phyloP scores from a whole-genome alignment of 139 green algal genomes.

The Ettlia oleoabundans region DNA sequence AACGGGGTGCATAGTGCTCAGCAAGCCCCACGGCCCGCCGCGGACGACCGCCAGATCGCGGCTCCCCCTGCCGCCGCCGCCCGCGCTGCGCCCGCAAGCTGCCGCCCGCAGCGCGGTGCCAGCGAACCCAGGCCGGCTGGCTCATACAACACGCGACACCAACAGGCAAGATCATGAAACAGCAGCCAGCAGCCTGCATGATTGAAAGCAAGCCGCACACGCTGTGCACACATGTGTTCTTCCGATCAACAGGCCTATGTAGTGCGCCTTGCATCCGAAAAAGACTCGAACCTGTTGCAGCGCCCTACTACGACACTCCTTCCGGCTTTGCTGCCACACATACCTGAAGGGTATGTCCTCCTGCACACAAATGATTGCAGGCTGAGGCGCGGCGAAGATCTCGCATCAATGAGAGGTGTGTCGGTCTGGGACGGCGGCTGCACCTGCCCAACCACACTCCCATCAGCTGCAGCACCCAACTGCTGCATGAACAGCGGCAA shows the following conservation, averaged over 20 bases:
- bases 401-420: constrained; percentile 43
- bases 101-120: background rate
- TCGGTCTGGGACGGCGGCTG: too few species aligned
- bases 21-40: background rate
- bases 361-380: too few species aligned
- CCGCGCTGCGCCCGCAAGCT: background rate
- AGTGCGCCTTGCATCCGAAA: background rate
- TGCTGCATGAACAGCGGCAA: too few species aligned
- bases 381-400: constrained; percentile 39
- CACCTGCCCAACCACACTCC: background rate
- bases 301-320: too few species aligned
- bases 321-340: background rate
- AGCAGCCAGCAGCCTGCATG: constrained; percentile 5
- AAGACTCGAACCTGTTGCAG: background rate
- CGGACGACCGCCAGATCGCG: background rate
- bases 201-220: constrained; percentile 17
- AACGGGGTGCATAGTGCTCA: background rate
- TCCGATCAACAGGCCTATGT: too few species aligned
- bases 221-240: background rate
- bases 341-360: too few species aligned
- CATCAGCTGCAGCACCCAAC: background rate
- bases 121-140: background rate
- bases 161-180: background rate
- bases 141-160: constrained; percentile 25
- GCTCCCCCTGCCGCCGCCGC: background rate